Evolutionary conservation across 2,329 filamentous ascomycete species (phyloP).

Genomic region (Penicillium sp.): DNA sequence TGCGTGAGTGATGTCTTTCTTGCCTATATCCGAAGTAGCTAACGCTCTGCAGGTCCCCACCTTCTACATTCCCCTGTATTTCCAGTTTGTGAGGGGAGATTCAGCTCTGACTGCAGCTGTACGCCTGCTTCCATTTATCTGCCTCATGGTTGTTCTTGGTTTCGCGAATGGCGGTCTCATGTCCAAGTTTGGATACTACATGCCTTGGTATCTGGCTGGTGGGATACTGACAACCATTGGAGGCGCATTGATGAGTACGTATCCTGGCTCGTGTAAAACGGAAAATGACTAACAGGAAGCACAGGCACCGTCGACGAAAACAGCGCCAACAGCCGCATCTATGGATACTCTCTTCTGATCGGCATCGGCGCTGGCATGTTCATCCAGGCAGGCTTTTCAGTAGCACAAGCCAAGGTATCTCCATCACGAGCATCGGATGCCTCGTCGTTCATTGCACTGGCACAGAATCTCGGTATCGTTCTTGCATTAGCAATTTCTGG

Average conservation of each 20-base stretch:
- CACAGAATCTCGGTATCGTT: slow-evolving; percentile 17
- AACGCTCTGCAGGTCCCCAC: slow-evolving; percentile 22
- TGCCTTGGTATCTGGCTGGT: slow-evolving; percentile 18
- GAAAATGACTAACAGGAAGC: background rate
- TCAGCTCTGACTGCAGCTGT: slow-evolving; percentile 14
- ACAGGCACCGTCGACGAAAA: slow-evolving; percentile 7
- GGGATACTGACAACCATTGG: slow-evolving; percentile 9
- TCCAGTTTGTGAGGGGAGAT: slow-evolving; percentile 18
- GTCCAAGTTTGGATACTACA: slow-evolving; percentile 15
- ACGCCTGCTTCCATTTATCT: slow-evolving; percentile 19
- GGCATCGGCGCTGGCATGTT: slow-evolving; percentile 18
- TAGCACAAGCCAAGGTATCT: slow-evolving; percentile 18
- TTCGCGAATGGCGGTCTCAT: slow-evolving; percentile 13
- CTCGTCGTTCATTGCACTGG: slow-evolving; percentile 14
- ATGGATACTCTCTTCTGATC: slow-evolving; percentile 17
- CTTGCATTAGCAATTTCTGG: slow-evolving; percentile 18
- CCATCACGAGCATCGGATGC: slow-evolving; percentile 7
- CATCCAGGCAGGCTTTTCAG: slow-evolving; percentile 16
- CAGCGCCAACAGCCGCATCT: slow-evolving; percentile 5
- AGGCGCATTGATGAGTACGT: slow-evolving; percentile 16
- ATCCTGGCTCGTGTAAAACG: background rate
- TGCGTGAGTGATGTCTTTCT: slow-evolving; percentile 6
- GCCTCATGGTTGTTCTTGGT: slow-evolving; percentile 17
- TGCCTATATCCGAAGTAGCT: slow-evolving; percentile 21
- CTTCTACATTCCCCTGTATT: slow-evolving; percentile 17